Base-by-base conservation (phyloP, 257 asterid species). In the Echites panduratus region DNA sequence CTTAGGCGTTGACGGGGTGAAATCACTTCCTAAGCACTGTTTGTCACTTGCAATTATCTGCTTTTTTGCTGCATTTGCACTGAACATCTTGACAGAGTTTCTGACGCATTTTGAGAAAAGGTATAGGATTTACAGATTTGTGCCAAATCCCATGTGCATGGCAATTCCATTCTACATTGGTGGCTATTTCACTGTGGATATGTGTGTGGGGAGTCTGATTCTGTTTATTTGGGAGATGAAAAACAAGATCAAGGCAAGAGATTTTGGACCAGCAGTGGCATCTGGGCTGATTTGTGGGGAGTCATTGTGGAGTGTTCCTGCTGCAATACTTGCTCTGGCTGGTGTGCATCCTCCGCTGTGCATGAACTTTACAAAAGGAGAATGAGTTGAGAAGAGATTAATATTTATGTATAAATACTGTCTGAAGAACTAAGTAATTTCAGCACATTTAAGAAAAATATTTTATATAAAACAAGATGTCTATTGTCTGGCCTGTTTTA, bases 111-210 rank as follows among this genome's bases (percentile, higher is more conserved):
- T 24, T 14, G 96, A 88, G 53, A 87, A 84, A 0, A 87, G 72
- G 70, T 79, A 56, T 12, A 41, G 76, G 79, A 61, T 85, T 0
- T 74, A 84, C 59, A 77, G 89, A 71, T 84, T 85, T 27, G 54
- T 90, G 1, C 95, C 97, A 0, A 85, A 82, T 67, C 89, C 97
- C 0, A 90, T 90, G 95, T 88, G 91, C 77, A 90, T 90, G 95
- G 97, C 97, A 0, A 85, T 88, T 19, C 97, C 97, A 1, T 88
- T 90, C 82, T 87, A 87, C 52, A 72, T 88, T 0, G 93, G 96
- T 9, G 87, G 81, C 0, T 88, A 87, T 73, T 88, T 90, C 41
- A 78, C 96, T 44, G 84, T 88, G 5, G 96, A 90, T 52, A 90
- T 88, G 96, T 90, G 96, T 19, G 8, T 88, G 1, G 96, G 96